phyloP scores from a whole-genome alignment of 2,329 filamentous ascomycete species.

The Fusarium floridanum region DNA sequence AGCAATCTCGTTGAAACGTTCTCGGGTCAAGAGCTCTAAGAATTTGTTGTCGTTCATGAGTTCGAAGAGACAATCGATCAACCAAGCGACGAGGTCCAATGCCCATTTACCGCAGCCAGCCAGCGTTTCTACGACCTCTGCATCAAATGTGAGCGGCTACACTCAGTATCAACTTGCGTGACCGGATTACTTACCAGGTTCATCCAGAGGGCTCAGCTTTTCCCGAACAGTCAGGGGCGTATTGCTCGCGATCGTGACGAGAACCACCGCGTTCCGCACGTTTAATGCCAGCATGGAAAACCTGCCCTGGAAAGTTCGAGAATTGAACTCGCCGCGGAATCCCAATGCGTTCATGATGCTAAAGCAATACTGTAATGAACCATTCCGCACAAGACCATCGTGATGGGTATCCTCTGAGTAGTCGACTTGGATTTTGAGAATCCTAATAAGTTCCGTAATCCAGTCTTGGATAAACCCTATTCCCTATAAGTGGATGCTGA shows the following conservation, averaged over 20 bases:
- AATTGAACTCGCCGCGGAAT: constrained; percentile 72
- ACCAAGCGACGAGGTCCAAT: constrained; percentile 76
- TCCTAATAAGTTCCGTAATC: constrained; percentile 75
- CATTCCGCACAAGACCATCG: constrained; percentile 80
- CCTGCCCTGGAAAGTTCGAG: constrained; percentile 77
- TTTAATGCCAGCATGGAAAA: constrained; percentile 82
- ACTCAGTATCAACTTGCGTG: background rate
- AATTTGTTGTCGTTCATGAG: constrained; percentile 67
- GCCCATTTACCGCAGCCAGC: constrained; percentile 84
- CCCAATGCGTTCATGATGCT: constrained; percentile 85
- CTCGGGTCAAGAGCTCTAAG: constrained; percentile 61
- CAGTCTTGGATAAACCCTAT: constrained; percentile 72
- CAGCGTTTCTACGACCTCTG: constrained; percentile 79
- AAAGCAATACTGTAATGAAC: constrained; percentile 79
- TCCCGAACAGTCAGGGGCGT: constrained; percentile 66
- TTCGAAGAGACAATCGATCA: constrained; percentile 70
- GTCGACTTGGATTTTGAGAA: constrained; percentile 81
- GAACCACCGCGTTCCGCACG: constrained; percentile 77
- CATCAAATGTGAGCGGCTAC: constrained; percentile 13
- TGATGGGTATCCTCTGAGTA: constrained; percentile 82
- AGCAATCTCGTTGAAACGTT: constrained; percentile 63
- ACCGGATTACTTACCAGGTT: constrained; percentile 57
- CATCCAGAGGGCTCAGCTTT: constrained; percentile 71
- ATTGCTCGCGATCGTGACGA: constrained; percentile 74
- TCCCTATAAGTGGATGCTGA: constrained; percentile 30